phyloP scores from a whole-genome alignment of 1,284 basidiomycete genomes.

The Trametes pubescens region DNA sequence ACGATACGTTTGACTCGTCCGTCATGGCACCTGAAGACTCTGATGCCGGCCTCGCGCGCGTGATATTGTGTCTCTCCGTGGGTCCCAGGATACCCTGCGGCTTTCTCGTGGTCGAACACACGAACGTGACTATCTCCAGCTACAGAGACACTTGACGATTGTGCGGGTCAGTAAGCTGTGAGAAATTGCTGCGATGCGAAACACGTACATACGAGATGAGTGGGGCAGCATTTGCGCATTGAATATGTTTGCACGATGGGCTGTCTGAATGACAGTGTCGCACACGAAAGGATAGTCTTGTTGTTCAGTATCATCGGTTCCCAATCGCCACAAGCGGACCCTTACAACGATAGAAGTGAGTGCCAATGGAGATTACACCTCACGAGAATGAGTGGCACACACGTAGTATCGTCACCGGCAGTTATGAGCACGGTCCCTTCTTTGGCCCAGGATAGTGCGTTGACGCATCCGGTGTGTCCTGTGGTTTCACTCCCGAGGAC shows the following conservation, averaged over 20 bases:
- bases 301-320: conserved; percentile 44
- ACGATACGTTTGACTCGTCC: conserved; percentile 82
- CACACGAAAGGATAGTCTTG: conserved; percentile 68
- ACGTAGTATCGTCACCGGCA: conserved; percentile 88
- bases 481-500: conserved; percentile 63
- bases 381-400: conserved; percentile 42
- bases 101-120: conserved; percentile 76
- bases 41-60: conserved; percentile 54
- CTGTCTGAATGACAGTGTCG: conserved; percentile 73
- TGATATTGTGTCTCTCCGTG: conserved; percentile 50
- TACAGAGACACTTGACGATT: conserved; percentile 65
- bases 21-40: conserved; percentile 73
- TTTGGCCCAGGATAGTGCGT: conserved; percentile 85
- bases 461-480: conserved; percentile 84
- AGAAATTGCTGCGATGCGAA: too few species aligned
- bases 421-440: conserved; percentile 79
- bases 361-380: not conserved
- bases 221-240: conserved; percentile 84
- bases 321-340: conserved; percentile 75
- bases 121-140: conserved; percentile 85
- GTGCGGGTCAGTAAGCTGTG: conserved; percentile 5
- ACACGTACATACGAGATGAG: conserved; percentile 68
- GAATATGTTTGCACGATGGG: conserved; percentile 91
- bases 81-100: conserved; percentile 48
- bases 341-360: conserved; percentile 40